These are phyloP conservation scores for Spiraea crenata DNA, from an alignment of 331 rosid genomes.

Conservation along the genomic window DNA sequence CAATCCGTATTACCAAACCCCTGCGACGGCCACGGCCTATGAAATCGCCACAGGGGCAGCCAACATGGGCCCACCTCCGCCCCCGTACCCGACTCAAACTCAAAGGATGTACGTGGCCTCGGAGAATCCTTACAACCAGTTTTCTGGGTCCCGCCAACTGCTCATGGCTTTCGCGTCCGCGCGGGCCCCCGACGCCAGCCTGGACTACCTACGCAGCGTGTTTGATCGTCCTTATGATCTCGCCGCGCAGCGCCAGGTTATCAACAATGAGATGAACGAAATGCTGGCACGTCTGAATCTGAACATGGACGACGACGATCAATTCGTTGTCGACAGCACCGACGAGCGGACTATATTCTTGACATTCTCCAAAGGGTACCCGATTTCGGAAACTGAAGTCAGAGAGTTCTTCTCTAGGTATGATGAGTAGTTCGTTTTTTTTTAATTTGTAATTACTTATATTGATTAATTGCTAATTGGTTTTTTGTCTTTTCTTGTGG, in stretches of 20 bases:
- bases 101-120: neutral
- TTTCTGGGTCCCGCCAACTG: neutral
- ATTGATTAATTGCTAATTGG: neutral
- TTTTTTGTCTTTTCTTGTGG: neutral
- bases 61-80: neutral
- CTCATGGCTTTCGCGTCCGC: no score
- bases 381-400: slow-evolving; percentile 53
- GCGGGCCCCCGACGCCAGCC: neutral
- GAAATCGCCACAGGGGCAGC: neutral
- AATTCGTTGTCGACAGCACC: neutral
- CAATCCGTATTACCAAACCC: no score
- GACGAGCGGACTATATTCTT: slow-evolving; percentile 65
- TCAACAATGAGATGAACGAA: slow-evolving; percentile 27
- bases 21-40: neutral
- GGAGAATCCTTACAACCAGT: neutral
- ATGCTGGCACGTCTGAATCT: slow-evolving; percentile 22
- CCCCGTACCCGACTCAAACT: neutral
- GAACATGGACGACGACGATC: neutral
- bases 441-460: neutral
- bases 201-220: neutral
- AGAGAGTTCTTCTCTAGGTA: slow-evolving; percentile 47
- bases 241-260: neutral
- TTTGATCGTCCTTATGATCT: slow-evolving; percentile 14
- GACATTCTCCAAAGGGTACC: slow-evolving; percentile 78
- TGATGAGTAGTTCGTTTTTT: neutral